These are phyloP conservation scores for Cladophialophora psammophila DNA, from an alignment of 2,329 filamentous ascomycete species.

Conservation along the genomic window DNA sequence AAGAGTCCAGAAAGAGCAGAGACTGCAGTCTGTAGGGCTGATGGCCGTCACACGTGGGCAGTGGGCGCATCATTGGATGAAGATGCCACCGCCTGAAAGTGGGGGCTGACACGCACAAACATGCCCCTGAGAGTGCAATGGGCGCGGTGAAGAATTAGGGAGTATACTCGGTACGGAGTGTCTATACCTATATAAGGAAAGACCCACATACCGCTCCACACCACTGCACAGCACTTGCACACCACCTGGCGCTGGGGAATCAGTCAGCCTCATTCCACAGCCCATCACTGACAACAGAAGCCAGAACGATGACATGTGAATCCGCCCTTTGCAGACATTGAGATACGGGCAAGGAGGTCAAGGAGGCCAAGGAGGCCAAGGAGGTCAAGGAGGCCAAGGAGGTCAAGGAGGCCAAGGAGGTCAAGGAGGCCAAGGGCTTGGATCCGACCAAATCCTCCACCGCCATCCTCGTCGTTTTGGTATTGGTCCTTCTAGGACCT, in stretches of 20 bases:
- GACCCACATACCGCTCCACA: too few species aligned
- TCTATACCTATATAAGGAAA: not conserved
- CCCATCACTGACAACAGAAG: not conserved
- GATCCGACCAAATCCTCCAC: not conserved
- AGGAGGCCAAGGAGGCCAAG: not conserved
- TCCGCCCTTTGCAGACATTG: not conserved
- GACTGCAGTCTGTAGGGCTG: constrained; percentile 16
- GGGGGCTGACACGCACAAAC: constrained; percentile 25
- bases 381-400: not conserved
- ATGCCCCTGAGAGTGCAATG: not conserved
- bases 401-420: not conserved
- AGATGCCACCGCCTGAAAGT: constrained; percentile 26
- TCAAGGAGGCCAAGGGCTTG: not conserved
- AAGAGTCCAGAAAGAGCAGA: not conserved
- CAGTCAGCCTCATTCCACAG: not conserved
- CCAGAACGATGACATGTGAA: not conserved
- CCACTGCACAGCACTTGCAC: not conserved
- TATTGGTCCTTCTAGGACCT: not conserved
- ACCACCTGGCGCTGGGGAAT: not conserved
- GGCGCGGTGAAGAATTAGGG: constrained; percentile 19
- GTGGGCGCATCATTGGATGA: constrained; percentile 12
- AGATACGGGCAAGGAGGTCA: not conserved
- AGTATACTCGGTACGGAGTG: not conserved
- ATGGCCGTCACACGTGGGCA: constrained; percentile 12
- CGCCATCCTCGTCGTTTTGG: not conserved